Conservation (phyloP, 2,329 filamentous ascomycete species). For the Diaporthe nobilis region DNA sequence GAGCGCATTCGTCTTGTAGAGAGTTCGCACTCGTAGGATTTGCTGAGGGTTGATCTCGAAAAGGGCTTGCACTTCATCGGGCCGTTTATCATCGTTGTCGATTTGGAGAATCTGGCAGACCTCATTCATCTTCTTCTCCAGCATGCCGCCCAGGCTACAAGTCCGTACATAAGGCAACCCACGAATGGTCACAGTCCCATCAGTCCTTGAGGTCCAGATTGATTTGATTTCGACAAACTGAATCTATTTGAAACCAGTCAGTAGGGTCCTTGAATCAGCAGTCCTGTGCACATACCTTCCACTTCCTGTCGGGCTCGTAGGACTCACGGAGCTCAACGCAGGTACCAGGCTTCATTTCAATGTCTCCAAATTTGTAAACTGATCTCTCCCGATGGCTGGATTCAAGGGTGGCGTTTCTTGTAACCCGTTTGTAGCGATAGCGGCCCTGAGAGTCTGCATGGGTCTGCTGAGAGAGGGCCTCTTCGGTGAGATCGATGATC, state of each 20-base stretch:
- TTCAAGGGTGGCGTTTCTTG: neutral
- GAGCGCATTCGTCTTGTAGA: conserved; percentile 69
- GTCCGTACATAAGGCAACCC: conserved; percentile 57
- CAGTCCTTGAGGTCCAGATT: conserved; percentile 48
- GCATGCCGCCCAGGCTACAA: conserved; percentile 51
- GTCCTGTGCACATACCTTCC: conserved; percentile 30
- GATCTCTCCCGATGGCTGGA: neutral
- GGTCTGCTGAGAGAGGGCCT: neutral
- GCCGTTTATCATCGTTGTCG: conserved; percentile 52
- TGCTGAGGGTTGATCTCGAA: conserved; percentile 57
- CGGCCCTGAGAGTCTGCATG: neutral
- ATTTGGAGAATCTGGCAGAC: conserved; percentile 59
- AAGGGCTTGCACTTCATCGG: conserved; percentile 53
- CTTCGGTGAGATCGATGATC: conserved; percentile 20
- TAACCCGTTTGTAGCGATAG: neutral
- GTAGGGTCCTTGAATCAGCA: conserved; percentile 44
- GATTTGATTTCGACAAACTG: conserved; percentile 59
- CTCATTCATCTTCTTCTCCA: conserved; percentile 60
- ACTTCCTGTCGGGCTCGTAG: neutral
- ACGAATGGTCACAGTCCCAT: conserved; percentile 53
- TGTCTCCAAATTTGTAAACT: neutral
- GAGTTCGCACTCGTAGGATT: conserved; percentile 56
- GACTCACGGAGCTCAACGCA: conserved; percentile 28
- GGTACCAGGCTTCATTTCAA: neutral
- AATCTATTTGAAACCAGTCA: conserved; percentile 42